Evolutionary conservation across 345 rosid species (phyloP).

Genomic region (Jatropha curcas): DNA sequence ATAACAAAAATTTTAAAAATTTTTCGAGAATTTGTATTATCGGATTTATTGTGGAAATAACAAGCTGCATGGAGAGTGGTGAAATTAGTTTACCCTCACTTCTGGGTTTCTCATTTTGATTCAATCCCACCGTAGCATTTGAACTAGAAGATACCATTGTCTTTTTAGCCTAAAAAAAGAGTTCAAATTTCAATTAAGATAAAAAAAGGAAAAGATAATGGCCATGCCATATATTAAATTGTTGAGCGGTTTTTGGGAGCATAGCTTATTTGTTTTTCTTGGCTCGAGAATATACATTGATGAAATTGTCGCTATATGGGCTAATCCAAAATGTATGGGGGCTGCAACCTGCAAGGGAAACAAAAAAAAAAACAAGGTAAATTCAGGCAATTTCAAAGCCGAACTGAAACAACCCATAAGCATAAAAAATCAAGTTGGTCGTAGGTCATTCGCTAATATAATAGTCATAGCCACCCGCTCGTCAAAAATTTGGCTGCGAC

Average conservation of each 20-base stretch:
- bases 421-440: no score
- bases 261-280: conserved; percentile 53
- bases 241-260: conserved; percentile 13
- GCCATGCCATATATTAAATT: neutral
- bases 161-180: conserved; percentile 36
- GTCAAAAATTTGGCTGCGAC: conserved; percentile 23
- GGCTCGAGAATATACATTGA: conserved; percentile 70
- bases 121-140: conserved; percentile 97
- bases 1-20: no score
- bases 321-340: conserved; percentile 89
- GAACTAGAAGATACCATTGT: conserved; percentile 89
- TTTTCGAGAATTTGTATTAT: no score
- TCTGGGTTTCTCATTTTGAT: conserved; percentile 99
- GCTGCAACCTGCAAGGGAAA: conserved; percentile 37
- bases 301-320: conserved; percentile 63
- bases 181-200: neutral
- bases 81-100: no score
- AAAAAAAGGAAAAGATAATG: neutral
- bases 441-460: neutral
- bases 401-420: no score
- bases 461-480: conserved; percentile 29
- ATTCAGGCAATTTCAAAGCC: no score
- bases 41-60: no score
- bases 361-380: no score
- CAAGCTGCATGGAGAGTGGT: no score